Evolutionary conservation across 805 yeast species (phyloP).

Genomic region (Groenewaldozyma tartarivorans): DNA sequence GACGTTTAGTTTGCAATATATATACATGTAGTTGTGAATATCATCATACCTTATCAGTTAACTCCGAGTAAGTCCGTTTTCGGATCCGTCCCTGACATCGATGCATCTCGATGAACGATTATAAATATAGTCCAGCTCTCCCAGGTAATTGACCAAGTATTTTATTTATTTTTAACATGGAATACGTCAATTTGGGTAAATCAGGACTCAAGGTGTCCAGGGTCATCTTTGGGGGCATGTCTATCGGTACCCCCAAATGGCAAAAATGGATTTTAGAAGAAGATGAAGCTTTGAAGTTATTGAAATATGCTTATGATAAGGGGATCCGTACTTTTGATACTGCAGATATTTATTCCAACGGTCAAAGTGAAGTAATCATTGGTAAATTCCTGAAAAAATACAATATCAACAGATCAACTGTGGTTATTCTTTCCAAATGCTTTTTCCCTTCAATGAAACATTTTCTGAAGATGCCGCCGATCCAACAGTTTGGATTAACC

Average conservation of each 20-base stretch:
- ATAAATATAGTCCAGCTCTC: too few species aligned
- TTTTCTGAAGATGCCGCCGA: constrained; percentile 9
- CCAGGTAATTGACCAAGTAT: too few species aligned
- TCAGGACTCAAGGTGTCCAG: constrained; percentile 32
- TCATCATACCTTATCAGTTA: too few species aligned
- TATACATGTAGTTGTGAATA: too few species aligned
- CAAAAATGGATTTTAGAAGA: constrained; percentile 36
- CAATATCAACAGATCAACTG: constrained; percentile 42
- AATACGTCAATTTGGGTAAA: constrained; percentile 20
- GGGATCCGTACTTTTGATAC: constrained; percentile 41
- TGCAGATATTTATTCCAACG: constrained; percentile 37
- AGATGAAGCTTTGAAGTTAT: constrained; percentile 33
- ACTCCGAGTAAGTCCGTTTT: too few species aligned
- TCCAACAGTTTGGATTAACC: constrained; percentile 23
- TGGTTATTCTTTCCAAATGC: constrained; percentile 47
- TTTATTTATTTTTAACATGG: too few species aligned
- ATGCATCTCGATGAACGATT: too few species aligned
- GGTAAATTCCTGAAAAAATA: constrained; percentile 46
- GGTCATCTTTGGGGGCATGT: constrained; percentile 35
- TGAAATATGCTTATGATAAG: constrained; percentile 37
- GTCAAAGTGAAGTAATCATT: constrained; percentile 38
- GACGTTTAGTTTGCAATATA: too few species aligned
- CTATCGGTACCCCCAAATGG: constrained; percentile 28
- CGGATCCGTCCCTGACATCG: too few species aligned
- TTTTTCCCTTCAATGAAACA: constrained; percentile 16